A percentile compares a stretch with the other conserved stretches of the same genome.
These are phyloP conservation scores for Aspergillus pseudoglaucus DNA, from an alignment of 2,329 filamentous ascomycete species.

Conservation along the genomic window DNA sequence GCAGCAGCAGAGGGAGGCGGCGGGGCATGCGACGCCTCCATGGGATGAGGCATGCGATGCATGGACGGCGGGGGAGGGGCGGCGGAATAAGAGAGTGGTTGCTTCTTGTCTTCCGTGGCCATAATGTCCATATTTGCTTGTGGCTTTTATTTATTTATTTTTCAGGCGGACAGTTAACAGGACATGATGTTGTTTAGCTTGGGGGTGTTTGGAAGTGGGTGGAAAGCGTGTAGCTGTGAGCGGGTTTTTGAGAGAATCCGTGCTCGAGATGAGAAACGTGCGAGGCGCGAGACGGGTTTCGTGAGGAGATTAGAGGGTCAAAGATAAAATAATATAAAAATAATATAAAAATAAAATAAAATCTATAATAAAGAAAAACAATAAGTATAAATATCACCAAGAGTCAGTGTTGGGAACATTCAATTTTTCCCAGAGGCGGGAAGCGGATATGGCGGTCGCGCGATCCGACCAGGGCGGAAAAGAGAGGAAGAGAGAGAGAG, in stretches of 20 bases:
- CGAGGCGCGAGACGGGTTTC: neutral
- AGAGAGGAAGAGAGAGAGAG: too few species aligned
- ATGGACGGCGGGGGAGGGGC: constrained; percentile 16
- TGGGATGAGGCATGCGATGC: constrained; percentile 27
- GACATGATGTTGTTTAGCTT: neutral
- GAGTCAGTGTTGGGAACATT: too few species aligned
- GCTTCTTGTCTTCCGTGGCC: constrained; percentile 21
- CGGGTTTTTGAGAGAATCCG: too few species aligned
- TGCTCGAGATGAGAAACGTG: neutral
- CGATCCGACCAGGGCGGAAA: too few species aligned
- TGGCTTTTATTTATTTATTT: neutral
- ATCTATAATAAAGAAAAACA: constrained; percentile 2
- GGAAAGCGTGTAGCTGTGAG: neutral
- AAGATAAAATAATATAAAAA: constrained; percentile 3
- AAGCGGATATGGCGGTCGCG: too few species aligned
- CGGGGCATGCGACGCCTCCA: constrained; percentile 23
- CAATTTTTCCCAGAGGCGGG: too few species aligned
- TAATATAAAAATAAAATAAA: constrained; percentile 4
- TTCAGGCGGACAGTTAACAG: neutral
- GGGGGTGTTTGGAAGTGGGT: neutral
- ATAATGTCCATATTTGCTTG: constrained; percentile 22
- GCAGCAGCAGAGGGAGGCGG: constrained; percentile 26
- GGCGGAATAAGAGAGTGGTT: constrained; percentile 16
- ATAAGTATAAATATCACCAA: neutral
- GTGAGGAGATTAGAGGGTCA: constrained; percentile 1